Evolutionary conservation across 129 eudicot genomes (phyloP), one percentile per base, ranked within the genome.

Genomic region (Daucus carota): DNA sequence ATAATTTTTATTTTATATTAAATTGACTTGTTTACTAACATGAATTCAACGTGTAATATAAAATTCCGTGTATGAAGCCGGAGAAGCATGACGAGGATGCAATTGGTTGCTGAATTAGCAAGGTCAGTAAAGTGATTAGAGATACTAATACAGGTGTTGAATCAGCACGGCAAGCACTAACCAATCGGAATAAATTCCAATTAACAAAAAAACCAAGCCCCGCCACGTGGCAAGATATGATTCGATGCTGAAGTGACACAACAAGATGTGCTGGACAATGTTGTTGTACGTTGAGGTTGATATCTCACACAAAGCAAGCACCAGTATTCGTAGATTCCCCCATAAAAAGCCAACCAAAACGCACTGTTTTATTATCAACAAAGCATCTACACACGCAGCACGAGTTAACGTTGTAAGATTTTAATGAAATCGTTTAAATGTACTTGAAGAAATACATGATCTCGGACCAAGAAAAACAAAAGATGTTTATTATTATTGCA

Each of bases 61-160:
- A n/a, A n/a, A n/a, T n/a, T n/a, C n/a, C 22, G 24, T 11, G 20
- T 9, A 57, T 31, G 65, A 6, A n/a, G 32, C 0, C 0, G 14
- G 15, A 60, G 34, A 0, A 60, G 16, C 33, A 60, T 18, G 14
- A 43, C 17, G 26, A 31, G 52, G 66, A 74, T 12, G 50, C 52
- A 5, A 46, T 63, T 1, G 79, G 43, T 63, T 15, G 79, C 32
- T 29, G 31, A 18, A 31, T 33, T 74, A 5, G 38, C 50, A 42
- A 66, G 43, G 32, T 42, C 17, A 63, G 74, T 42, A 32, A 77
- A 66, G 74, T 66, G 66, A 65, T 77, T 67, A 66, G 45, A 66
- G 42, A 66, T 15, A 9, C 22, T 26, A 28, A 65, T 28, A 44
- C 73, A 38, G 77, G 80, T 67, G 80, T 63, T 63, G 40, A 63